Percentiles rank a stretch among this genome's conserved stretches.
These are phyloP conservation scores for Wickerhamiella pararugosa DNA, from an alignment of 1,139 yeast genomes.

Conservation along the genomic window DNA sequence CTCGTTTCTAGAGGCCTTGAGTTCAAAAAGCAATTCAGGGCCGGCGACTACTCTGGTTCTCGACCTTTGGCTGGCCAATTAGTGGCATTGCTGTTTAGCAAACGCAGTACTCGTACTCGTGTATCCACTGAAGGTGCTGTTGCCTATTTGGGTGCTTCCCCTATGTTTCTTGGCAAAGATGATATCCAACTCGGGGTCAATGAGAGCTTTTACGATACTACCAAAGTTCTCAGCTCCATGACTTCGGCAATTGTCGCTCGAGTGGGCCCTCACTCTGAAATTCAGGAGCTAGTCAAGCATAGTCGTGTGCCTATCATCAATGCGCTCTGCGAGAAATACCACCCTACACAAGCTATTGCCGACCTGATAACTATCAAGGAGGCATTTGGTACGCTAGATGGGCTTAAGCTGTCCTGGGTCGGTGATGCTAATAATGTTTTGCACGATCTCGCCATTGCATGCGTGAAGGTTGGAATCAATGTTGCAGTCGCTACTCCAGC, in stretches of 20 bases:
- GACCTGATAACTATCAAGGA: slow-evolving; percentile 80
- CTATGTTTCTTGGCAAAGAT: slow-evolving; percentile 91
- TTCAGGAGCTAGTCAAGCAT: slow-evolving; percentile 45
- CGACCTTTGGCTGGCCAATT: slow-evolving; percentile 52
- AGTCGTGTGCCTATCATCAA: slow-evolving; percentile 85
- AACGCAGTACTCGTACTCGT: slow-evolving; percentile 90
- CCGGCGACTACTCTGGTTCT: slow-evolving; percentile 16
- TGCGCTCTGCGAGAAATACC: slow-evolving; percentile 82
- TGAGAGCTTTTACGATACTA: slow-evolving; percentile 76
- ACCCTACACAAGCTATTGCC: slow-evolving; percentile 90
- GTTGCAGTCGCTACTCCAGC: slow-evolving; percentile 74
- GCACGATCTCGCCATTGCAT: slow-evolving; percentile 85
- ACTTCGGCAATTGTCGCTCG: slow-evolving; percentile 93
- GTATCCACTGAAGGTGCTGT: slow-evolving; percentile 92
- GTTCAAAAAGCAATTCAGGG: slow-evolving; percentile 21
- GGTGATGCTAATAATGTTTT: slow-evolving; percentile 95
- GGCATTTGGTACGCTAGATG: slow-evolving; percentile 38
- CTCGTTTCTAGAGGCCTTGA: slow-evolving; percentile 35
- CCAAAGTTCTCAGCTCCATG: slow-evolving; percentile 86
- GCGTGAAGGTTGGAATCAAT: slow-evolving; percentile 69
- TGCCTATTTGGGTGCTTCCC: slow-evolving; percentile 84
- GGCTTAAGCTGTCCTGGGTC: slow-evolving; percentile 80
- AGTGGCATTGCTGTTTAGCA: slow-evolving; percentile 69
- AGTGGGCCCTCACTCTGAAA: slow-evolving; percentile 73
- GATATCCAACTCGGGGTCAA: slow-evolving; percentile 96